phyloP scores from a whole-genome alignment of 2,329 filamentous ascomycete species.

The Claviceps lovelessii region DNA sequence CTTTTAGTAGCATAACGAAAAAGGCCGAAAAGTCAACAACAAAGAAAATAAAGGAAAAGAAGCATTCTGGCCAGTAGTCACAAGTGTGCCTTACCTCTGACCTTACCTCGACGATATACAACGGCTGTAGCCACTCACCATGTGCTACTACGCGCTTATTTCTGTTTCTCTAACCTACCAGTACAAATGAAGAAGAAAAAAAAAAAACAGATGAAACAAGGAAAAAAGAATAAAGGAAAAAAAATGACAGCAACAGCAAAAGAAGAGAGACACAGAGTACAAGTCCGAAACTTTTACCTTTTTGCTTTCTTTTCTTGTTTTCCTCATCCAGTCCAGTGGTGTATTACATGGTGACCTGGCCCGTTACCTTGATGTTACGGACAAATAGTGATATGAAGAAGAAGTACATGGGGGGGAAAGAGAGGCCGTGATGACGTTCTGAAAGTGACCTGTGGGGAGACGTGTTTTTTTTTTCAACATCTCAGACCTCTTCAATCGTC shows the following conservation, averaged over 20 bases:
- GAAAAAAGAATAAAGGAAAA: background rate
- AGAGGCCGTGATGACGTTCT: background rate
- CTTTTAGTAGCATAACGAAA: background rate
- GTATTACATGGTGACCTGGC: background rate
- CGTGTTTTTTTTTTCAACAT: background rate
- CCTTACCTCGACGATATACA: constrained; percentile 30
- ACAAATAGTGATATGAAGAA: background rate
- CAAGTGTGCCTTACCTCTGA: constrained; percentile 38
- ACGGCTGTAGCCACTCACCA: constrained; percentile 1
- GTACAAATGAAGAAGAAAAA: constrained; percentile 4
- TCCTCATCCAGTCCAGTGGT: constrained; percentile 10
- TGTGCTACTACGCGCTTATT: constrained; percentile 3
- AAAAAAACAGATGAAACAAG: background rate
- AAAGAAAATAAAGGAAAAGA: background rate
- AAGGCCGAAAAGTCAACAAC: background rate
- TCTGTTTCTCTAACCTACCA: constrained; percentile 6
- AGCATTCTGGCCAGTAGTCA: constrained; percentile 19
- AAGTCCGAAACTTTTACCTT: constrained; percentile 2
- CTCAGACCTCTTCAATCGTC: background rate
- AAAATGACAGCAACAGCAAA: background rate
- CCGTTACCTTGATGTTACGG: constrained; percentile 1
- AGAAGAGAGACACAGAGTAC: background rate
- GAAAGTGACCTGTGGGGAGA: background rate
- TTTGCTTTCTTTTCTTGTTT: background rate
- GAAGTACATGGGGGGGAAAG: background rate